Evolutionary conservation across 192 early-diverging fungal species (phyloP), one percentile per base, ranked within the genome.

Genomic region (Backusella tuberculispora): DNA sequence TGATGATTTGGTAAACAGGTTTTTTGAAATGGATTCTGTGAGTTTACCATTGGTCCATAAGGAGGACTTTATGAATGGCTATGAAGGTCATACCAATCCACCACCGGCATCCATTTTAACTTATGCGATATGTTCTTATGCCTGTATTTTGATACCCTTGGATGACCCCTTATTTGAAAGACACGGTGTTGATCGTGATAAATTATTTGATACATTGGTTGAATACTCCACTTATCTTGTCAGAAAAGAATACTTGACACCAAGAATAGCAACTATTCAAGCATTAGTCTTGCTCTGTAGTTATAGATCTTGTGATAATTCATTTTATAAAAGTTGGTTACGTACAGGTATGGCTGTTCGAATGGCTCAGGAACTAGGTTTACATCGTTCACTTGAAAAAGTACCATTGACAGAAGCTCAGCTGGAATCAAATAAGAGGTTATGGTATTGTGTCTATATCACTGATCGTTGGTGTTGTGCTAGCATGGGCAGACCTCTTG

Each of bases 351-450:
- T 80, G 90, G 92, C 91, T 24, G 89, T 89, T 26, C 77, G 91
- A 43, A 91, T 92, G 83, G 93, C 93, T 6, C 91, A 92, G 77
- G 93, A 94, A 72, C 63, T 94, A 60, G 93, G 92, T 15, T 83
- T 94, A 64, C 92, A 94, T 71, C 86, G 93, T 38, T 88, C 88
- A 76, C 76, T 84, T 8, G 45, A 80, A 1, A 78, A 77, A n/a
- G 83, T 84, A 76, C 78, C 79, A 46, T 21, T 85, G 17, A 70
- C 81, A 19, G 76, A 73, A 7, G 47, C 76, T 9, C 86, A 91
- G 56, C 72, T 81, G 2, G 90, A 92, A 75, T 73, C 86, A 26
- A 76, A 92, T 15, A 87, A 85, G 56, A 82, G 91, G 17, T 81
- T 91, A 8, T 94, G 93, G 93, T 94, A 88, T 82, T 78, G 85